Evolutionary conservation across 2,329 filamentous ascomycete species (phyloP), one percentile per base, ranked within the genome.

Genomic region (Westerdykella ornata): DNA sequence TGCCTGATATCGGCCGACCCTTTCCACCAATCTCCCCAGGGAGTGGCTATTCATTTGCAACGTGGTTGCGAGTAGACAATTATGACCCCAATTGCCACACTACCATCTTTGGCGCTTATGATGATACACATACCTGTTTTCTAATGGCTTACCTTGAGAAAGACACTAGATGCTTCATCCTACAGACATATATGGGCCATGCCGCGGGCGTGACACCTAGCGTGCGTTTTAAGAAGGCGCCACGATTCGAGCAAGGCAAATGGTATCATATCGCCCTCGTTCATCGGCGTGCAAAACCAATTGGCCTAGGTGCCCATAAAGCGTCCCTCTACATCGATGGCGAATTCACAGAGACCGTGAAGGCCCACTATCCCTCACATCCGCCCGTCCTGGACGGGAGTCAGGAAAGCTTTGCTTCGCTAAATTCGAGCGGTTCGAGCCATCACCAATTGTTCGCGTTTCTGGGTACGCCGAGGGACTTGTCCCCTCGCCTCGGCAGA

Each of bases 201-300:
- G 75, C 81, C 39, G 46, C 60, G 19, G 60, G 60, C n/a, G 48
- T 62, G 11, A 80, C 85, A 44, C 90, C 92, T 2, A 97, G 90
- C 65, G 86, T 98, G 35, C 81, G 92, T 42, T 98, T 98, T 73
- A 94, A 92, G 63, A 94, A 92, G 63, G 84, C 84, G 2, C 78
- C 82, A 9, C 72, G 75, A 1, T 97, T 98, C 58, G 72, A 81
- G 53, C 76, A 85, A 48, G 78, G 81, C 41, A 76, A 72, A 53
- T 98, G 92, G 92, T 98, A 98, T 65, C 92, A 98, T 65, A 79
- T 98, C 54, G 87, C 84, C 33, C 70, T 98, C 46, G 86, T 92
- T 17, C 92, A 98, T 66, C 81, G 84, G 37, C 78, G 83, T 63
- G 80, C 85, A 1, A 88, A 83, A 63, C 53, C 45, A 7, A 60